Conservation (phyloP, 169 alveolate species). For the Eimeria acervulina region DNA sequence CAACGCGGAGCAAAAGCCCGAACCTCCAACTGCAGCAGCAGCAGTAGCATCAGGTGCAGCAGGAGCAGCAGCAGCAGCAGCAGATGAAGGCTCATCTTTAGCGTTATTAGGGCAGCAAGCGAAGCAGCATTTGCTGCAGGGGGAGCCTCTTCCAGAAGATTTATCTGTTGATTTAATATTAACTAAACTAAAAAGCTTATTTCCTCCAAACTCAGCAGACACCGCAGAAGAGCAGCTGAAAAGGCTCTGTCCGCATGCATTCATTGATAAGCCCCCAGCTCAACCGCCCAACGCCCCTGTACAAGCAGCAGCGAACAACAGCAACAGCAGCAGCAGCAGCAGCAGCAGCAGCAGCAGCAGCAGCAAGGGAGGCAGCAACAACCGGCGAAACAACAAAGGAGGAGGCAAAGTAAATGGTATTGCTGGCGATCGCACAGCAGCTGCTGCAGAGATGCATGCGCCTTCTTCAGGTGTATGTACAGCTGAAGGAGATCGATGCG, state of each 20-base stretch:
- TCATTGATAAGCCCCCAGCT: background rate
- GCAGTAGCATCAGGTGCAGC: background rate
- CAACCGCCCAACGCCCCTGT: no score
- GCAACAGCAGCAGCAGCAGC: background rate
- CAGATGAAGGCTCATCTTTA: background rate
- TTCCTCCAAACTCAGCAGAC: background rate
- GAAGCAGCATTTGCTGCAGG: background rate
- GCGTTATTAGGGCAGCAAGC: slow-evolving; percentile 12
- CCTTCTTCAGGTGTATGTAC: slow-evolving; percentile 38
- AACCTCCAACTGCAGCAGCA: background rate
- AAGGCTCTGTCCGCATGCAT: background rate
- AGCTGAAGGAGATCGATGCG: slow-evolving; percentile 13
- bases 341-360: slow-evolving; percentile 55
- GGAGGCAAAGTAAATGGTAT: background rate
- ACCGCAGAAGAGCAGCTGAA: background rate
- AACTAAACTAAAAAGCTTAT: background rate
- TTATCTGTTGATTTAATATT: slow-evolving; percentile 12
- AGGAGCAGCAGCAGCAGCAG: background rate
- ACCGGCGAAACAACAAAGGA: background rate
- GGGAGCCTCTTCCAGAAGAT: background rate
- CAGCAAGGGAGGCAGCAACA: background rate
- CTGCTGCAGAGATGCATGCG: slow-evolving; percentile 12
- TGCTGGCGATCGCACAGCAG: background rate
- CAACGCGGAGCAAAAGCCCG: background rate
- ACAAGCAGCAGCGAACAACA: background rate